Percentiles rank a stretch among this genome's conserved stretches.
Evolutionary conservation across 2,329 filamentous ascomycete species (phyloP).

Genomic region (Claviceps fusiformis): DNA sequence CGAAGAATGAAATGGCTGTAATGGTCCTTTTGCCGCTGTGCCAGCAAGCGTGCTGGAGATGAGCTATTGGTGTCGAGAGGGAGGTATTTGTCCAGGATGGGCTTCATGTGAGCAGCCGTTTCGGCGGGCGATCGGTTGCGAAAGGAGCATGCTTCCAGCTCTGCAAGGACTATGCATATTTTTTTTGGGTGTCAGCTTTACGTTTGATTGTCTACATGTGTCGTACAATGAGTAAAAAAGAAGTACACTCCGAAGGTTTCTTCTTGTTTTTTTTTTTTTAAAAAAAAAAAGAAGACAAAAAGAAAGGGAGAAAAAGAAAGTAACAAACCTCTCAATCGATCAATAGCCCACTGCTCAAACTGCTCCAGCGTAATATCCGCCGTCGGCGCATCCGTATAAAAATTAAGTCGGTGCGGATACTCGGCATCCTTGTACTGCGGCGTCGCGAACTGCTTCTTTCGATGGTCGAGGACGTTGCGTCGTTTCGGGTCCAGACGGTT

Average conservation of each 20-base stretch:
- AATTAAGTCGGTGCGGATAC: slow-evolving; percentile 81
- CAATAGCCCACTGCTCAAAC: slow-evolving; percentile 98
- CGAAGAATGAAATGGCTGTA: slow-evolving; percentile 96
- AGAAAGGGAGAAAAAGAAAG: background rate
- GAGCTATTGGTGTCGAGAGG: slow-evolving; percentile 67
- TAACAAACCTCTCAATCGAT: slow-evolving; percentile 60
- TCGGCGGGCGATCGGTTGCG: slow-evolving; percentile 78
- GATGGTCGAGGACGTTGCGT: slow-evolving; percentile 61
- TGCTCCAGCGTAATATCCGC: slow-evolving; percentile 92
- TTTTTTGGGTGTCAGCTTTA: background rate
- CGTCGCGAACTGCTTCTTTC: slow-evolving; percentile 75
- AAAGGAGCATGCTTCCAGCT: slow-evolving; percentile 89
- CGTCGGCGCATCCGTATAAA: slow-evolving; percentile 78
- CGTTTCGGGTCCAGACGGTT: slow-evolving; percentile 55
- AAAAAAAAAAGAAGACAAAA: background rate
- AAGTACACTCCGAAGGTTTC: background rate
- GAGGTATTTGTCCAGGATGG: slow-evolving; percentile 76
- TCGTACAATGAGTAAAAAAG: background rate
- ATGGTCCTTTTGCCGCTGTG: slow-evolving; percentile 85
- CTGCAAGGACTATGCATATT: slow-evolving; percentile 53
- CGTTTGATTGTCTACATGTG: background rate
- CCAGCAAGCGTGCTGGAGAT: slow-evolving; percentile 39
- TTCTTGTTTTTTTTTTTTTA: too few relatives aligned
- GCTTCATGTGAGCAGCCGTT: slow-evolving; percentile 70
- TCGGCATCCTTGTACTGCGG: slow-evolving; percentile 62